Evolutionary conservation across 345 rosid species (phyloP), one percentile per base, ranked within the genome.

Genomic region (Citrus mangshanensis): DNA sequence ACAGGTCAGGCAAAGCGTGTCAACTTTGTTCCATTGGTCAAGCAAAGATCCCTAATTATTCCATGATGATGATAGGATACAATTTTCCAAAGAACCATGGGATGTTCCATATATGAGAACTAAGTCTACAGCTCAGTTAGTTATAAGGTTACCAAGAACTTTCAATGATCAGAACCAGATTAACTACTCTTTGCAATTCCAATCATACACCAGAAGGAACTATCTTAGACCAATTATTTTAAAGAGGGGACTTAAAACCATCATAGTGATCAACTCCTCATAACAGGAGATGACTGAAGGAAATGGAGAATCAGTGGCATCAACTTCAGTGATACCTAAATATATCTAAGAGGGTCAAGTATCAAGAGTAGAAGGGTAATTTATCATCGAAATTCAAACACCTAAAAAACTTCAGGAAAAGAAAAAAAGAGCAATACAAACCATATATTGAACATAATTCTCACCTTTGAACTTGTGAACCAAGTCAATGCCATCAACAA

Each of bases 401-500:
- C 16, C 32, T 27, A 38, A 54, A 71, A 28, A 32, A 2, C 27
- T 6, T 28, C 34, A 60, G 7, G 56, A 49, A 27, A 63, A 2
- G 6, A 46, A 10, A 38, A 72, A 72, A 63, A 68, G 40, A 37
- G 78, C 27, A 54, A 18, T 54, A 54, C 58, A 73, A 66, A 81
- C 35, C 30, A 63, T 28, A 30, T 60, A 42, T 60, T 68, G 68
- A 27, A 58, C 60, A 35, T 25, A 30, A 76, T 69, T 78, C 85
- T 82, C 79, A 96, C 99, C 99, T 90, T 93, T 96, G 79, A 93
- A 88, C 83, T 94, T 96, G 88, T 93, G 93, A 49, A 93, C 90
- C 73, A 96, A 84, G 84, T 96, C 97, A 75, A 83, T 80, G 38
- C 93, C 93, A 78, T 94, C 91, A 79, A 96, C 86, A 84, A 93